phyloP scores from a whole-genome alignment of 108 stramenopile genomes.

The Poteriospumella lacustris region DNA sequence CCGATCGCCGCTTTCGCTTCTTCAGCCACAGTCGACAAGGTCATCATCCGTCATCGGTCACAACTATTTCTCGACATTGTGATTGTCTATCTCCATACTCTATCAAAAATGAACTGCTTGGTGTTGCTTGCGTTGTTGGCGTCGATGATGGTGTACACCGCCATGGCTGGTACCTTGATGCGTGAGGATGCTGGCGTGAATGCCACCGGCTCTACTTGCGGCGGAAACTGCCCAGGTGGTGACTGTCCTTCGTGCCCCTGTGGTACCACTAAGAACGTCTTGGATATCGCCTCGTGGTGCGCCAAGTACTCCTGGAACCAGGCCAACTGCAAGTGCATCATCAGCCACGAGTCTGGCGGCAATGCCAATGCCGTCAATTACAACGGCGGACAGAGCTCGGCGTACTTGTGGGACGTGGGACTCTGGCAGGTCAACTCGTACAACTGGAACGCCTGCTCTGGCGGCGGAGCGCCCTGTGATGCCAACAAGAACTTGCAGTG shows the following conservation, averaged over 20 bases:
- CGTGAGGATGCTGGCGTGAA: no score
- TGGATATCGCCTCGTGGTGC: slow-evolving; percentile 1
- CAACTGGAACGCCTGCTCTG: slow-evolving; percentile 11
- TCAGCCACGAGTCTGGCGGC: slow-evolving; percentile 17
- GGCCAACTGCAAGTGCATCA: slow-evolving; percentile 28
- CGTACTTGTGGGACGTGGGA: slow-evolving; percentile 24
- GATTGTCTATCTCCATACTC: no score
- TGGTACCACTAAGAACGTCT: background rate
- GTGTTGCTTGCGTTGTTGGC: no score
- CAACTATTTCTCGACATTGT: no score
- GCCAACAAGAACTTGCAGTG: slow-evolving; percentile 20
- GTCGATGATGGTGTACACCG: no score
- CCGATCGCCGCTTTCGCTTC: no score
- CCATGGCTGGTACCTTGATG: no score
- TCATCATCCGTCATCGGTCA: no score
- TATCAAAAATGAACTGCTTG: no score
- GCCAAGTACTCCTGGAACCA: slow-evolving; percentile 29
- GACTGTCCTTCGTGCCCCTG: slow-evolving; percentile 24
- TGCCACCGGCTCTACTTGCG: background rate
- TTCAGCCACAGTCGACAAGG: no score
- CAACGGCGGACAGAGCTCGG: background rate
- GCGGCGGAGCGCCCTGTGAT: slow-evolving; percentile 24
- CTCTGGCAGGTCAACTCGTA: slow-evolving; percentile 19
- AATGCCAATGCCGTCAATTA: slow-evolving; percentile 30
- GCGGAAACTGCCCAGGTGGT: slow-evolving; percentile 28